Evolutionary conservation across 192 early-diverging fungal species (phyloP), one percentile per base, ranked within the genome.

Genomic region (Allomyces macrogynus): DNA sequence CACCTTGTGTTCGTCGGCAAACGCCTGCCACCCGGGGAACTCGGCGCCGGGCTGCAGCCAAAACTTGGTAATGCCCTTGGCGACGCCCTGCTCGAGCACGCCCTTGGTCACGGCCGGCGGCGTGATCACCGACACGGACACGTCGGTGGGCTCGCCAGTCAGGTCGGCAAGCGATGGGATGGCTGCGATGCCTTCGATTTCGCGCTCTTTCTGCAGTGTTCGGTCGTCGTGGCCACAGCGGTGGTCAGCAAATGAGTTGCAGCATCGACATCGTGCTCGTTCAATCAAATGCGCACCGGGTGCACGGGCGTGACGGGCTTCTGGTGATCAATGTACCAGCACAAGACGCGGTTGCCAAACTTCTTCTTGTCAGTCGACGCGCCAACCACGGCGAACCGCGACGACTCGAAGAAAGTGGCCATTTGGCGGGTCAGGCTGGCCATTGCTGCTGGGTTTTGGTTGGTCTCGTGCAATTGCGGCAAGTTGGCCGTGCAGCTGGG

Each of bases 321-420:
- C 1, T n/a, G 2, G 49, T 57, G 49, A 16, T 14, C 49, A 14
- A 22, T 0, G 24, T 86, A 90, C 87, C 88, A 93, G 42, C 76
- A 71, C 26, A 93, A 79, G 11, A 93, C 86, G 66, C 81, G 85
- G 79, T 91, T 88, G 60, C 91, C 91, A 73, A 83, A 90, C 76
- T 94, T 94, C 43, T 79, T 57, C 14, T 71, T 75, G 67, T 88
- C 82, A 32, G 71, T 69, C 25, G 80, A 84, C 5, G 91, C 91
- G 16, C 91, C 91, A 5, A 90, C 89, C 62, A 88, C 84, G 12
- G 84, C 86, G 66, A 79, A 87, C 54, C 77, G 73, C 20, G 70
- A 72, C 12, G 78, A 76, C 4, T 73, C 71, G 57, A 84, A 78
- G 71, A 84, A 84, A 10, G 49, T 57, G 20, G 49, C 49, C 12